Percentiles rank a stretch among this genome's conserved stretches.
Conservation (phyloP, 352 stramenopile species). For the Pythium dissimile region DNA sequence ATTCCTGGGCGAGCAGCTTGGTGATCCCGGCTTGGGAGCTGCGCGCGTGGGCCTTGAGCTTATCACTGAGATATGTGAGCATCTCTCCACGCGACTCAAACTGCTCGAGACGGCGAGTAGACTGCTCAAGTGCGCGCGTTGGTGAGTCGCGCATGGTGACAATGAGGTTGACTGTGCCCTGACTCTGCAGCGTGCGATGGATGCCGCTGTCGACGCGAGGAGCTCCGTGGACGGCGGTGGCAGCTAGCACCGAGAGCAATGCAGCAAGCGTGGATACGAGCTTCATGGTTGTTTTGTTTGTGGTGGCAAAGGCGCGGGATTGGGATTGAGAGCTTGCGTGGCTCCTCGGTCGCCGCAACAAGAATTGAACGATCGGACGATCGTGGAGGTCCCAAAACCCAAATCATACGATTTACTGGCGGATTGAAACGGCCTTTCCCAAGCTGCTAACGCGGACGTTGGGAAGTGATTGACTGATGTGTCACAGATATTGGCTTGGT, state of each 20-base stretch:
- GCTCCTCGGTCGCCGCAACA: too few relatives aligned
- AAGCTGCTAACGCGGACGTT: too few relatives aligned
- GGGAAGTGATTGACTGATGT: too few relatives aligned
- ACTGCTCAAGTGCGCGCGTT: background rate
- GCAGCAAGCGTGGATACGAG: too few relatives aligned
- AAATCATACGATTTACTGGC: too few relatives aligned
- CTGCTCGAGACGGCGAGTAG: background rate
- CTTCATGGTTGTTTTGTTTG: background rate
- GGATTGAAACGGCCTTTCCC: too few relatives aligned
- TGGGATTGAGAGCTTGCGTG: too few relatives aligned
- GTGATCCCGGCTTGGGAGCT: constrained; percentile 10
- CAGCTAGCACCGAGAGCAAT: background rate
- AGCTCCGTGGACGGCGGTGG: background rate
- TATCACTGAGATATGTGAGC: constrained; percentile 6
- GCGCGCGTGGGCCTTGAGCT: constrained; percentile 13
- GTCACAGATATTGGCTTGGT: too few relatives aligned
- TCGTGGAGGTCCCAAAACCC: too few relatives aligned
- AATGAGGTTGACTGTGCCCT: constrained; percentile 3
- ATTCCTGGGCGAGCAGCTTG: constrained; percentile 1
- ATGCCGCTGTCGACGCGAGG: background rate
- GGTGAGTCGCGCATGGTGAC: constrained; percentile 18
- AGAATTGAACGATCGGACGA: too few relatives aligned
- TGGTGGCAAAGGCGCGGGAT: too few relatives aligned
- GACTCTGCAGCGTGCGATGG: background rate
- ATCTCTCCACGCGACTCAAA: constrained; percentile 5